These are phyloP conservation scores for Marasmius fiardii DNA, from an alignment of 1,284 basidiomycete genomes.

Conservation along the genomic window DNA sequence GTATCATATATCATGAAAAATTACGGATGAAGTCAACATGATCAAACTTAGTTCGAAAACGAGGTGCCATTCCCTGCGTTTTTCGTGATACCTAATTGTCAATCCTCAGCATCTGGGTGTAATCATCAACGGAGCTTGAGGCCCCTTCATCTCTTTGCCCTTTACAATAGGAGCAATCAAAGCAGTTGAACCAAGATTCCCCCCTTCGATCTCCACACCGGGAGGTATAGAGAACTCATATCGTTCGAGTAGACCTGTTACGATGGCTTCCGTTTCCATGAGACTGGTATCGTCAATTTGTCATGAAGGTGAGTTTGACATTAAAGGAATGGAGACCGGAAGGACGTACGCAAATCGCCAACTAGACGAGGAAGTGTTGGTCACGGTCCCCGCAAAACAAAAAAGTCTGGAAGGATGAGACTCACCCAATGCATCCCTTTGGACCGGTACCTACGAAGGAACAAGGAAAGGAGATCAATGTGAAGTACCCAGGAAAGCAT, in stretches of 20 bases:
- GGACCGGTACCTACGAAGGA: conserved; percentile 11
- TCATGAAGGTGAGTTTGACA: too few relatives aligned
- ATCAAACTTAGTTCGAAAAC: too few relatives aligned
- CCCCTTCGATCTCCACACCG: conserved; percentile 4
- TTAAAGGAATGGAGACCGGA: too few relatives aligned
- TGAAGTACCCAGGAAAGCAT: background rate
- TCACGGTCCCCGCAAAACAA: background rate
- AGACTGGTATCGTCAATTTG: background rate
- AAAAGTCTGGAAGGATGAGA: background rate
- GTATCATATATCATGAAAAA: too few relatives aligned
- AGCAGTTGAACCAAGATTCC: background rate
- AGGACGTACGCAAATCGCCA: conserved; percentile 11
- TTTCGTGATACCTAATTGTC: too few relatives aligned
- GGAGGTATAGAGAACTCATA: conserved; percentile 8
- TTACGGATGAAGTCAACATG: too few relatives aligned
- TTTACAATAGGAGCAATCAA: conserved; percentile 8
- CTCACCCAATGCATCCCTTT: conserved; percentile 12
- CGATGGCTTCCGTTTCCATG: conserved; percentile 11
- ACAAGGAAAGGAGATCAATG: background rate
- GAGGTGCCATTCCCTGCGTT: too few relatives aligned
- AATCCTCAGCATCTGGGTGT: too few relatives aligned
- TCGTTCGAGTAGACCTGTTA: conserved; percentile 10
- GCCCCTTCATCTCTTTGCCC: conserved; percentile 7
- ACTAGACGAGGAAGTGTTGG: background rate
- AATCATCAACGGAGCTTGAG: conserved; percentile 8